Base-by-base conservation (phyloP, 2,329 filamentous ascomycete species). In the Emydomyces testavorans region DNA sequence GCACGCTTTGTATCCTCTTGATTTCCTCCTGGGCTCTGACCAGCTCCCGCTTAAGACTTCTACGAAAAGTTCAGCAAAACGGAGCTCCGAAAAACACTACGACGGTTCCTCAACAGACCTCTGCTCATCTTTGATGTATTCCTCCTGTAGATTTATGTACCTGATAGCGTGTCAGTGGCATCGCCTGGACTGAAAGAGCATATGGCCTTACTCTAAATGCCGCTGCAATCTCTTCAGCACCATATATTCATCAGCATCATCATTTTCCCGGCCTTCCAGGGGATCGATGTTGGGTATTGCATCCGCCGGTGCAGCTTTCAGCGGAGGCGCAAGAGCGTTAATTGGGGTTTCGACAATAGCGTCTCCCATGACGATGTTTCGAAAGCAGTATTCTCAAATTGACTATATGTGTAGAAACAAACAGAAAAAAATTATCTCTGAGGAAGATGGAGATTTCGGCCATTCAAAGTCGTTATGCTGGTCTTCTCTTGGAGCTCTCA, bases 71-170 rank as follows among this genome's bases (percentile, higher is more conserved):
- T 57, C 36, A 61, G 37, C 34, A 47, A 37, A 39, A 48, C 53
- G 28, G 52, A 49, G 18, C 18, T 18, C 4, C 31, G 11, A n/a
- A 13, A 20, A 32, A 6, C 11, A 4, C 15, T 24, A 13, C 24
- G 18, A 31, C 11, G 13, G 7, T 23, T 34, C n/a, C n/a, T 23
- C 3, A 20, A 48, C 37, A 48, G 69, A 85, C 83, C 86, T 82
- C 73, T 98, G 92, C 75, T 98, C 92, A 79, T 98, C 92, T 74
- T 98, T 98, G 80, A 98, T 98, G 70, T 98, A 98, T 67, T 98
- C 92, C 71, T 98, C 92, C 72, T 98, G 92, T 59, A 98, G 77
- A 70, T 95, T 87, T 65, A 96, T 94, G 68, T 94, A 86, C 67
- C 83, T 87, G 58, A 55, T 2, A 49, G 54, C 51, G 32, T 36